Conservation (phyloP, 2,329 filamentous ascomycete genomes). For the Biscogniauxia marginata region DNA sequence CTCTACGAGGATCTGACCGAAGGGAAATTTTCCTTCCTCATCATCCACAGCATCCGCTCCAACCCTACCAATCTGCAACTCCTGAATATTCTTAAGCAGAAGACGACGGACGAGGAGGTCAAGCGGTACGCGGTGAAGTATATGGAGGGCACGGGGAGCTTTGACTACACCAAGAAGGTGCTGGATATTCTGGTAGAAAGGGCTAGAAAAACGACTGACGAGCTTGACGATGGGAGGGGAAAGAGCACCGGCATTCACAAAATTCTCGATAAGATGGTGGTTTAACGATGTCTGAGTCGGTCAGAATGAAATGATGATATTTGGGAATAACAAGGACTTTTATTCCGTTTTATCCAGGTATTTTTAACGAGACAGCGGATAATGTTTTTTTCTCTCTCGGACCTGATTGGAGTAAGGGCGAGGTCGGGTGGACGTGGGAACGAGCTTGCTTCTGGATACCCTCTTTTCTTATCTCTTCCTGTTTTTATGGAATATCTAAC, state of each 20-base stretch:
- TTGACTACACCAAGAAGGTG: constrained; percentile 77
- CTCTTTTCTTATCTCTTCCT: not conserved
- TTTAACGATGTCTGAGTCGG: constrained; percentile 6
- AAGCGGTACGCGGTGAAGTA: constrained; percentile 89
- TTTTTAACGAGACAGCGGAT: too few relatives aligned
- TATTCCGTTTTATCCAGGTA: too few relatives aligned
- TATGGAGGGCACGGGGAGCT: constrained; percentile 88
- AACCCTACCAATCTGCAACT: constrained; percentile 74
- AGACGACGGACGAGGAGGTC: constrained; percentile 80
- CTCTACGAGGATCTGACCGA: constrained; percentile 94
- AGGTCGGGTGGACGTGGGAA: not conserved
- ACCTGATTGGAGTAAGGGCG: not conserved
- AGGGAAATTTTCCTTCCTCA: constrained; percentile 94
- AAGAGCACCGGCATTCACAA: constrained; percentile 57
- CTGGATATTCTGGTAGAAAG: constrained; percentile 62
- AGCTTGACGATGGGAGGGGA: constrained; percentile 61
- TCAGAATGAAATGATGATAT: not conserved
- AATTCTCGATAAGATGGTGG: constrained; percentile 67
- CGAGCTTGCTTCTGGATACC: not conserved
- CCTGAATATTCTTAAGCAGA: constrained; percentile 89
- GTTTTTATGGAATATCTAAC: too few relatives aligned
- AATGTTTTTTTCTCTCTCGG: not conserved
- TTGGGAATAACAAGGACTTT: too few relatives aligned
- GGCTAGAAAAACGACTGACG: constrained; percentile 61
- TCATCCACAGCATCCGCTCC: constrained; percentile 87